Evolutionary conservation across 202 grass and related monocot genomes (phyloP), one percentile per base, ranked within the genome.

Genomic region (Zizania palustris): DNA sequence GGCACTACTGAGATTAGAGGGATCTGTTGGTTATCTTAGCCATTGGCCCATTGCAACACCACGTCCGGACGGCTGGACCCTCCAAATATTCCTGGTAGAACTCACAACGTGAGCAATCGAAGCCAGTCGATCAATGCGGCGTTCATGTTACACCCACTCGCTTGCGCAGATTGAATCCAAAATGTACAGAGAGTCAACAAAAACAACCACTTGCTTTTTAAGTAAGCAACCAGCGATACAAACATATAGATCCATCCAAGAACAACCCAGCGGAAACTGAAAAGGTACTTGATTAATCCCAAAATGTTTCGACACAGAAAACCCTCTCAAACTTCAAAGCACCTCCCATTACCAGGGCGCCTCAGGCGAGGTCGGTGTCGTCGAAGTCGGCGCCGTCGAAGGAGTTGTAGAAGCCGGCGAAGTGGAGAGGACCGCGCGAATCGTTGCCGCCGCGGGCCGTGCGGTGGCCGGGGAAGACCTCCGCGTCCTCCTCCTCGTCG

Each of bases 371-470:
- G 42, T 88, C 86, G 76, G 42, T 22, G 71, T 88, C 86, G 86
- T 88, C 86, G 71, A 88, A 88, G 76, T 88, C 86, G 20, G 86
- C 86, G 64, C 71, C 86, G 76, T 88, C 86, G 71, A 88, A 88
- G 63, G 35, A 38, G 81, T 88, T 88, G 86, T 44, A 88, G 86
- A 88, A 88, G 20, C 49, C 81, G 41, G 63, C 9, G 71, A 80
- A 88, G 65, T 3, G 34, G 71, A 84, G 75, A 11, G 86, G 76
- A 3, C 58, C 86, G 34, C 86, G 70, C 0, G 5, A 3, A 11
- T 58, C 75, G 73, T 11, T 49, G 38, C 7, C 63, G 39, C 80
- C 44, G 37, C 59, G 67, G 45, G 18, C 55, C 18, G 16, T 4
- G 80, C 85, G 75, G 39, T 79, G 75, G 68, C 39, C 42, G 20